Base-by-base conservation (phyloP, 768 basidiomycete species). In the Pholiota molesta region DNA sequence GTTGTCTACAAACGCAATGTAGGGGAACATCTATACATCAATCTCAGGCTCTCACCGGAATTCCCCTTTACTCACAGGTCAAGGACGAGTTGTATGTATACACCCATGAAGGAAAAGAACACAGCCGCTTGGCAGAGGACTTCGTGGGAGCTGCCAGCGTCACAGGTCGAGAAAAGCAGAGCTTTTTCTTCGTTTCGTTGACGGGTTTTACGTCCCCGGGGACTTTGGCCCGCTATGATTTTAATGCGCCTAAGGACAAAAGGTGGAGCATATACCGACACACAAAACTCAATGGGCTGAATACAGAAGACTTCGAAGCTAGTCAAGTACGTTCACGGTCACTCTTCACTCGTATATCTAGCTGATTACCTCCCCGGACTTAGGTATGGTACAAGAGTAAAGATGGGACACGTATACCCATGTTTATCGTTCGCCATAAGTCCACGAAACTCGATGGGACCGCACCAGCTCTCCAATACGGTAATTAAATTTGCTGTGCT, bases 351-450 rank as follows among this genome's bases (percentile, higher is more conserved):
- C n/a, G 31, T 21, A 39, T 23, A 16, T 52, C 51, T n/a, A 31
- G 39, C 21, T 33, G 39, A 45, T 16, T 7, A 54, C 53, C n/a
- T 31, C 56, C 16, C 16, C 28, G 28, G 35, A 5, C 47, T 4
- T 61, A 86, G 83, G 89, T 92, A 19, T 95, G 92, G 88, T 94
- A 88, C 68, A 72, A 79, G 19, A 87, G 86, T 73, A 90, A 89
- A 72, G 93, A 94, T 68, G 91, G 91, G 1, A 93, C 91, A 5
- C 83, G 80, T 57, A 78, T 95, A 37, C 93, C 93, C 1, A 94
- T 95, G 92, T 94, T 93, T 69, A 81, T 95, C 63, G 89, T 93
- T 21, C 83, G 86, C 52, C 91, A 90, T 70, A 88, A 89, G 71
- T 81, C 79, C 39, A 91, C 89, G 3, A 76, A 81, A 62, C 79